Percentiles rank a stretch among this genome's conserved stretches.
Conservation (phyloP, 2,329 filamentous ascomycete genomes). For the Colletotrichum tropicicola region DNA sequence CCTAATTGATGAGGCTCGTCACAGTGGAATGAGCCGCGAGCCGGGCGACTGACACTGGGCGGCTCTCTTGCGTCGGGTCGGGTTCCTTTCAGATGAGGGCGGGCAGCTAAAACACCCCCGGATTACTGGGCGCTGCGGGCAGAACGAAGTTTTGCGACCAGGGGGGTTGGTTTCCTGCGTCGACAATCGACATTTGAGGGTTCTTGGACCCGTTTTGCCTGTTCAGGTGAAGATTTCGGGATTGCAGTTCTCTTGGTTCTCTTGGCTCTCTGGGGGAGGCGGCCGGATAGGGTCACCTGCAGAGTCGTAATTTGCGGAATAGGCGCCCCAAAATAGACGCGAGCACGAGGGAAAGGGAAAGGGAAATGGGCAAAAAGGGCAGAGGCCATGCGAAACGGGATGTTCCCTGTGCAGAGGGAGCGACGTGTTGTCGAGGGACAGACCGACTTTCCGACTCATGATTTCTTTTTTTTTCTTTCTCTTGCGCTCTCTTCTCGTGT, state of each 20-base stretch:
- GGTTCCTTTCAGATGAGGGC: not conserved
- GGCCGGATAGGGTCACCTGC: slow-evolving; percentile 7
- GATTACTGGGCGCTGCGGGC: slow-evolving; percentile 6
- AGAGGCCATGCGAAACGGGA: not conserved
- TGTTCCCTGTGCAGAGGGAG: slow-evolving; percentile 10
- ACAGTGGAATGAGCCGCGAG: slow-evolving; percentile 1
- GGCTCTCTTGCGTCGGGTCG: not conserved
- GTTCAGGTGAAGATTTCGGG: slow-evolving; percentile 15
- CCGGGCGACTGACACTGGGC: too few relatives aligned
- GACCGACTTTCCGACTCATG: slow-evolving; percentile 20
- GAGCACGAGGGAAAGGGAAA: not conserved
- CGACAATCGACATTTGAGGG: slow-evolving; percentile 27
- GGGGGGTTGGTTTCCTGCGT: not conserved
- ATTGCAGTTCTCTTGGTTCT: not conserved
- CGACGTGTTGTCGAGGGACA: not conserved
- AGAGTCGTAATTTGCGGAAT: slow-evolving; percentile 21
- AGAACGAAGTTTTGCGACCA: not conserved
- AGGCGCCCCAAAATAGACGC: slow-evolving; percentile 25
- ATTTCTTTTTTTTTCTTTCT: not conserved
- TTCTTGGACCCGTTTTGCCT: slow-evolving; percentile 5
- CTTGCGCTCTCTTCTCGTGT: not conserved
- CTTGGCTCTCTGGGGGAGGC: too few relatives aligned
- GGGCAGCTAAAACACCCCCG: slow-evolving; percentile 21
- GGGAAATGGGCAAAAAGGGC: not conserved
- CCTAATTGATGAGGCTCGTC: slow-evolving; percentile 23